A percentile compares a stretch with the other conserved stretches of the same genome.
Conservation (phyloP, 306 rosid species). For the Gynostemma pentaphyllum region DNA sequence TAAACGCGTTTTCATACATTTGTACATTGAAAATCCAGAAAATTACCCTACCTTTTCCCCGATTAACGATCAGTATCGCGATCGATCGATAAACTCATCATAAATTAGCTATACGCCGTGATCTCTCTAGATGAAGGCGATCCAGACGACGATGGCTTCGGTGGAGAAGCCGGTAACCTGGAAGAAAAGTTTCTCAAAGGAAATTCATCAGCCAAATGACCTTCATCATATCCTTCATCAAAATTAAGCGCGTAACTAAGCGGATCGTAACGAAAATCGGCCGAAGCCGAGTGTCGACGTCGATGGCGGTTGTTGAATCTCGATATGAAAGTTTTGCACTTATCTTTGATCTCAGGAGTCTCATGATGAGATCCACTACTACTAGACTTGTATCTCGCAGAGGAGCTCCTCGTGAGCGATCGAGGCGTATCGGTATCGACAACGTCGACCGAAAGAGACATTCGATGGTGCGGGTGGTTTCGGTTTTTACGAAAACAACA, state of each 20-base stretch:
- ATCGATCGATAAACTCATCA: background rate
- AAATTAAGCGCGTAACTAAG: conserved; percentile 60
- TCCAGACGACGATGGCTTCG: background rate
- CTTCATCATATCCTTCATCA: conserved; percentile 33
- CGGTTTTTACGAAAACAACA: conserved; percentile 5
- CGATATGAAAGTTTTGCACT: conserved; percentile 33
- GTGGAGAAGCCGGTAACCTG: conserved; percentile 32
- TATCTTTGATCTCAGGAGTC: conserved; percentile 27
- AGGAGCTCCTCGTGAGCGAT: conserved; percentile 21
- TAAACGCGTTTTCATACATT: background rate
- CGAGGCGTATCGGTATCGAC: conserved; percentile 3
- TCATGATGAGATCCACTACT: conserved; percentile 22
- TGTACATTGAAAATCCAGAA: background rate
- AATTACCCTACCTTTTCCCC: background rate
- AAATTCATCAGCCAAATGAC: conserved; percentile 10
- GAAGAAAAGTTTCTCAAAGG: conserved; percentile 36
- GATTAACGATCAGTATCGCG: background rate
- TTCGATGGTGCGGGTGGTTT: conserved; percentile 2
- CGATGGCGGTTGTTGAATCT: conserved; percentile 36
- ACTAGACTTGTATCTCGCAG: conserved; percentile 22
- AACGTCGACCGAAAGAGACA: background rate
- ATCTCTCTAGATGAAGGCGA: conserved; percentile 8
- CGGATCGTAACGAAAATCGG: conserved; percentile 54
- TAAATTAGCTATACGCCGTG: conserved; percentile 1
- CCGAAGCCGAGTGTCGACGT: conserved; percentile 47